Base-by-base conservation (phyloP, 345 rosid species). In the Diplotaxis tenuifolia region DNA sequence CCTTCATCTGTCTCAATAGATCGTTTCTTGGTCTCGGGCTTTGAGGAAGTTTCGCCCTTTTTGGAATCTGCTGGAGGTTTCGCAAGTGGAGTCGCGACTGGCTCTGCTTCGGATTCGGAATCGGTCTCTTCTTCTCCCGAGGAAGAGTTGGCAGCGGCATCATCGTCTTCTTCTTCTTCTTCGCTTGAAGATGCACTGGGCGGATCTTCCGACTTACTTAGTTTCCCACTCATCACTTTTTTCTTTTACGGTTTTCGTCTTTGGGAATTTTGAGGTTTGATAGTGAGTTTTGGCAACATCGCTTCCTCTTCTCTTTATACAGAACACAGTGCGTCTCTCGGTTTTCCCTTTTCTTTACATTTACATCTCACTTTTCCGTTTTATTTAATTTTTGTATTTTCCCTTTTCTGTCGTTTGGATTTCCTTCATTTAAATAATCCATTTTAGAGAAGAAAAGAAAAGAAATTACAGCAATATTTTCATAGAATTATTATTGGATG, bases 101-200 rank as follows among this genome's bases (percentile, higher is more conserved):
- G 50, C 16, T 42, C 50, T 61, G 67, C 20, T 9, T 65, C 80
- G 0, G 84, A 75, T 12, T 84, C 85, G 0, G 79, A 70, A 5
- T 63, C 85, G 12, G 80, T 62, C 54, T 73, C 83, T 27, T 75
- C 32, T 29, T 29, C 34, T 29, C 7, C 50, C 7, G 50, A 45
- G 7, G 50, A 45, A 45, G 50, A n/a, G 7, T 45, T 45, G 50
- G 19, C 50, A 5, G n/a, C 18, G 1, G 50, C 18, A 45, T 45
- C 50, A n/a, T 45, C 50, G 50, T 42, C 18, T n/a, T n/a, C n/a
- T 14, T 40, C 47, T 36, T 36, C 42, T 40, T 40, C 45, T 36
- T 36, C 47, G 3, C 19, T 45, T 45, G 50, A 45, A 45, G 50
- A 45, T 45, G 50, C 50, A 2, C 6, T 6, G 8, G 19, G 50